Base-by-base conservation (phyloP, 2,329 filamentous ascomycete genomes). In the Nemania abortiva region DNA sequence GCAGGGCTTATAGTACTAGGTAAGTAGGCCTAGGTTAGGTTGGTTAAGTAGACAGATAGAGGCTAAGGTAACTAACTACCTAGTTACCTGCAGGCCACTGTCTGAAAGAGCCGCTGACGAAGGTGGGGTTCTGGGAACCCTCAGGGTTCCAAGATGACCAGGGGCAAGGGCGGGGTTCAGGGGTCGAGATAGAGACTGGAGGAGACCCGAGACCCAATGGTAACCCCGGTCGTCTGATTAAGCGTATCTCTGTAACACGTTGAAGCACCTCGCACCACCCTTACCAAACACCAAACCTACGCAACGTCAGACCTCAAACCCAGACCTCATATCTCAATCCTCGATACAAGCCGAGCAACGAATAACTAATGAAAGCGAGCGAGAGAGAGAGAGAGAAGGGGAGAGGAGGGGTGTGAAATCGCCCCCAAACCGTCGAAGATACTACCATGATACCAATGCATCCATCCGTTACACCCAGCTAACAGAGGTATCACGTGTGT, bases 251-350 rank as follows among this genome's bases (percentile, higher is more conserved):
- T 81, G 80, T 81, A 82, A 81, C 81, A 79, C 75, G 69, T 72
- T 77, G 74, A 78, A 77, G 77, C 80, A 81, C 74, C 42, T n/a
- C 75, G 75, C 77, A 78, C 75, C 34, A 37, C 34, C 34, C 34
- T 9, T 37, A 37, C 34, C 34, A 37, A 37, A 77, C 77, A 79
- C 77, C 77, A 78, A 79, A 74, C 73, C 71, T 66, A 77, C 75
- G 77, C 73, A 67, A 78, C 78, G 76, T 82, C 80, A 82, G 82
- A 83, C 80, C 77, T 80, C 77, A 77, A 77, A 80, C 77, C 78
- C 78, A 77, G 76, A 78, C 55, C 66, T 73, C 74, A 71, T 68
- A 70, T 62, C 77, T 78, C 78, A 77, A 71, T 68, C 68, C 59
- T 67, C 65, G 68, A 73, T 66, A 68, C 71, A 74, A 49, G 52